phyloP scores from a whole-genome alignment of 139 green algal species.

The Haematococcus lacustris region DNA sequence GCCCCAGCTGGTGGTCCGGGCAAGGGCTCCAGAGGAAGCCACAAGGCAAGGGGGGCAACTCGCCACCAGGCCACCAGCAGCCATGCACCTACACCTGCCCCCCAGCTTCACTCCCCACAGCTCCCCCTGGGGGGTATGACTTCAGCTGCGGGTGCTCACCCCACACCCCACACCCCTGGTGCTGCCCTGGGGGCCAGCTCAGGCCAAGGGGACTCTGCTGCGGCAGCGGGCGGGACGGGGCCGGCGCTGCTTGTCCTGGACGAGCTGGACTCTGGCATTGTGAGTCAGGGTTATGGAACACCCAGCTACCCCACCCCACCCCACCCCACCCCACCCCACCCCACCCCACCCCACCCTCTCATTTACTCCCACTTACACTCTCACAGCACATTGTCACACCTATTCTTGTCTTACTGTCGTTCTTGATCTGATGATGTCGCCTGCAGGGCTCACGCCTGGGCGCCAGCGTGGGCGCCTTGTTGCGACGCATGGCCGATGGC shows the following conservation, averaged over 20 bases:
- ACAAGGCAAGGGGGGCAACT: neutral
- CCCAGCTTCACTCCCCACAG: neutral
- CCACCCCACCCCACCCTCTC: too few relatives aligned
- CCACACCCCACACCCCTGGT: neutral
- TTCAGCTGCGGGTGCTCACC: conserved; percentile 1
- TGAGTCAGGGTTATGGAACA: too few relatives aligned
- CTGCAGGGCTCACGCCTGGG: conserved; percentile 64
- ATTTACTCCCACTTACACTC: too few relatives aligned
- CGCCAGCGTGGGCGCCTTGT: conserved; percentile 45
- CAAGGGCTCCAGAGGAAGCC: neutral
- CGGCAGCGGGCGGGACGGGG: neutral
- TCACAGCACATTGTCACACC: too few relatives aligned
- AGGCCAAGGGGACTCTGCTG: neutral
- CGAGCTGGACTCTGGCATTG: conserved; percentile 75
- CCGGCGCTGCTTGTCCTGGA: conserved; percentile 62
- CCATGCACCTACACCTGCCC: neutral
- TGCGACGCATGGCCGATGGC: conserved; percentile 47
- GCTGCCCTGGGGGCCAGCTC: too few relatives aligned
- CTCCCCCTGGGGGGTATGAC: too few relatives aligned
- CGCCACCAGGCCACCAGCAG: neutral
- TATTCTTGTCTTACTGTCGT: too few relatives aligned
- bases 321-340: too few relatives aligned
- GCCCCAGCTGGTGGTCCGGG: neutral
- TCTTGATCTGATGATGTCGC: too few relatives aligned
- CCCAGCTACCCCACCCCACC: too few relatives aligned